These are phyloP conservation scores for Sapria himalayana DNA, from an alignment of 345 rosid genomes.

Conservation along the genomic window DNA sequence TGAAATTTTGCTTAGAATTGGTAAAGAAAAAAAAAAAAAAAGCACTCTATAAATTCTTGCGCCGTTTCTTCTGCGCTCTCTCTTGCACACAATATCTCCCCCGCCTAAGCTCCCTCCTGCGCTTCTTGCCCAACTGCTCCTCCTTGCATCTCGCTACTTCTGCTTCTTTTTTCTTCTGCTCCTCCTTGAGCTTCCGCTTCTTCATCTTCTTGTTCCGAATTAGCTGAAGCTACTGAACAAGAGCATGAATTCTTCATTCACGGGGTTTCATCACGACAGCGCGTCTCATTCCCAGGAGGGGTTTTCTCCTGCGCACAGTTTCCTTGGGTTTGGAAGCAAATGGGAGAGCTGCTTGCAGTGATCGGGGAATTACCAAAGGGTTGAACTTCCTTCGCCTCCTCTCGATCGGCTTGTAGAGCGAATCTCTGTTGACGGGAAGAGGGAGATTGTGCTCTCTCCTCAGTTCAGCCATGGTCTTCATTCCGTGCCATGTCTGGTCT, in stretches of 20 bases:
- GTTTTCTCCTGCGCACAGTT: slow-evolving; percentile 23
- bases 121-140: slow-evolving; percentile 39
- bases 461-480: slow-evolving; percentile 74
- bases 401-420: slow-evolving; percentile 77
- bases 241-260: slow-evolving; percentile 31
- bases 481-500: slow-evolving; percentile 58
- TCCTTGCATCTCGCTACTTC: slow-evolving; percentile 52
- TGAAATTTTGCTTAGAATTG: too few relatives aligned
- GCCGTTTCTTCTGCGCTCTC: slow-evolving; percentile 33
- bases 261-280: slow-evolving; percentile 64
- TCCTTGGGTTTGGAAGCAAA: slow-evolving; percentile 72
- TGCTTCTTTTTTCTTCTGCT: slow-evolving; percentile 29
- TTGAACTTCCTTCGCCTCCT: slow-evolving; percentile 60
- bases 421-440: slow-evolving; percentile 67
- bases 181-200: slow-evolving; percentile 38
- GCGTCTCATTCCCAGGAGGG: slow-evolving; percentile 33
- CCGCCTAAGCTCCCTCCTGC: slow-evolving; percentile 56
- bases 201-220: slow-evolving; percentile 34
- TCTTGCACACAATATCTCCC: slow-evolving; percentile 56
- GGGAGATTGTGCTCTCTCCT: slow-evolving; percentile 50
- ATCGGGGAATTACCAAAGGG: slow-evolving; percentile 49
- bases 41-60: too few relatives aligned
- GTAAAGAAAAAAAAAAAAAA: too few relatives aligned
- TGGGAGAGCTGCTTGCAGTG: slow-evolving; percentile 51
- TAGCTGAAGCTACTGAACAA: slow-evolving; percentile 41